These are phyloP conservation scores for Fusarium buxicola DNA, from an alignment of 2,329 filamentous ascomycete species.

Conservation along the genomic window DNA sequence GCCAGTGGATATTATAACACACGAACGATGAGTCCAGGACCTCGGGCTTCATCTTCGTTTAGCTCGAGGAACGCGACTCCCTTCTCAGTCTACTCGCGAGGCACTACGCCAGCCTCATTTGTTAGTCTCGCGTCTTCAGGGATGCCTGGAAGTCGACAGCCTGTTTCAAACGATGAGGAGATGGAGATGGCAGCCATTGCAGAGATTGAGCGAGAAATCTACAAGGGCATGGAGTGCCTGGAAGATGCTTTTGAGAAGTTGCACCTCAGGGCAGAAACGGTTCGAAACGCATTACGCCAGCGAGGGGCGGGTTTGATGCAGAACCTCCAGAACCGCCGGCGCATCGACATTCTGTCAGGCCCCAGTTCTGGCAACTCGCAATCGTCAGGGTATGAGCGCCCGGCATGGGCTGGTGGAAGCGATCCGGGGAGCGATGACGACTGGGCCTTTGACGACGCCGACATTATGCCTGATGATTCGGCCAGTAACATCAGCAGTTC, in stretches of 20 bases:
- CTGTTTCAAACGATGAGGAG: conserved; percentile 92
- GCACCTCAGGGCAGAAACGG: conserved; percentile 85
- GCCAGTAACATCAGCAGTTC: conserved; percentile 84
- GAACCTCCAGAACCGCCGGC: conserved; percentile 70
- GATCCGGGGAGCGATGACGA: conserved; percentile 67
- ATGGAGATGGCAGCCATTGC: conserved; percentile 90
- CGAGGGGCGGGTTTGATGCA: conserved; percentile 81
- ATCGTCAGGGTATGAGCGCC: conserved; percentile 58
- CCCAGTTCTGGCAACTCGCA: conserved; percentile 60
- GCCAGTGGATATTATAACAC: conserved; percentile 59
- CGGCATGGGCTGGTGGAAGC: conserved; percentile 53
- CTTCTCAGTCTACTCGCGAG: conserved; percentile 64
- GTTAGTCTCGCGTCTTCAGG: conserved; percentile 67
- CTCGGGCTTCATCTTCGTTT: conserved; percentile 56
- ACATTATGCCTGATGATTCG: conserved; percentile 80
- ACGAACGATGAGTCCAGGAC: conserved; percentile 54
- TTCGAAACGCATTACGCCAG: conserved; percentile 82
- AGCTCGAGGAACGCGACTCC: conserved; percentile 61
- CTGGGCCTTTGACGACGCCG: conserved; percentile 67
- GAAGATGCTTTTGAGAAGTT: conserved; percentile 94
- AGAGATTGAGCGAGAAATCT: conserved; percentile 94
- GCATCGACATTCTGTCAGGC: conserved; percentile 65
- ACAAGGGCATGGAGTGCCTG: conserved; percentile 90
- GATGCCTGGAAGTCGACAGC: conserved; percentile 58
- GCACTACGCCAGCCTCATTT: conserved; percentile 68